phyloP scores from a whole-genome alignment of 2,329 filamentous ascomycete genomes.

The Pseudogymnoascus sp. region DNA sequence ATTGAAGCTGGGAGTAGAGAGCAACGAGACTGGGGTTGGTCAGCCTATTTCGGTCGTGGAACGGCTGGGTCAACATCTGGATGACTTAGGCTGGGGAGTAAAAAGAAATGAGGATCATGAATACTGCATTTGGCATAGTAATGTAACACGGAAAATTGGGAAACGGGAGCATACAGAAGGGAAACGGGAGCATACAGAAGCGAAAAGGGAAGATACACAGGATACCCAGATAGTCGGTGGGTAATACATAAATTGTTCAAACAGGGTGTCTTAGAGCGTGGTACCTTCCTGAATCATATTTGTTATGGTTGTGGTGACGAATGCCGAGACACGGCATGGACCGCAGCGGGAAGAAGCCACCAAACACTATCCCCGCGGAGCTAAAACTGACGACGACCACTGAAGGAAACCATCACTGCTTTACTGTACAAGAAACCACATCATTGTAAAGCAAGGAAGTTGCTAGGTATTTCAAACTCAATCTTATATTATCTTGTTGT shows the following conservation, averaged over 20 bases:
- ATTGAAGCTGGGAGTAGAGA: background rate
- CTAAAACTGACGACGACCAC: background rate
- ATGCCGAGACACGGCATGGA: background rate
- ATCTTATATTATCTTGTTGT: background rate
- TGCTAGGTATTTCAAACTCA: background rate
- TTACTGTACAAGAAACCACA: background rate
- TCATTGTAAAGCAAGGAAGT: background rate
- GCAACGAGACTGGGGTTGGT: constrained; percentile 21
- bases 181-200: background rate
- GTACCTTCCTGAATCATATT: background rate
- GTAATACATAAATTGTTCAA: background rate
- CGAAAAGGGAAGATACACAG: background rate
- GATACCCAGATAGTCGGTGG: background rate
- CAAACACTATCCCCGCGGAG: background rate
- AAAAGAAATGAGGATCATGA: background rate
- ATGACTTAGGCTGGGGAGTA: background rate
- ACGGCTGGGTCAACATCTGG: constrained; percentile 24
- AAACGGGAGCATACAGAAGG: background rate
- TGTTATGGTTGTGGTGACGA: background rate
- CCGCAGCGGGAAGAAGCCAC: background rate
- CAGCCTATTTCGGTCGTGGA: constrained; percentile 23
- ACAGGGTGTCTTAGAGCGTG: background rate
- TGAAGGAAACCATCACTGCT: background rate
- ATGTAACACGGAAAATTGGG: background rate
- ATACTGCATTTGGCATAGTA: background rate